Conservation (phyloP, 768 basidiomycete species). For the Suillus hirtellus region DNA sequence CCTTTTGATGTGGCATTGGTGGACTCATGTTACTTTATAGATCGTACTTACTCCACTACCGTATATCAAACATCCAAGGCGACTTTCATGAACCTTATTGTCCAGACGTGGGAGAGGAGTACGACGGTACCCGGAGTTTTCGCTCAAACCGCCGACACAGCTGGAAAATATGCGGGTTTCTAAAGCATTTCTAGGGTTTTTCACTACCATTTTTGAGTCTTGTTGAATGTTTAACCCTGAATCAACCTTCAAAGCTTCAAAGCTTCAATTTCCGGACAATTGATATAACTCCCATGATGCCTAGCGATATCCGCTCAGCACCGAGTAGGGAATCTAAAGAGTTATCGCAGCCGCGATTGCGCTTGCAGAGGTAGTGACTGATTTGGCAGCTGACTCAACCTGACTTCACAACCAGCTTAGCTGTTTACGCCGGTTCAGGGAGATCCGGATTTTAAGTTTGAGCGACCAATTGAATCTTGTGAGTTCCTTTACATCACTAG, state of each 20-base stretch:
- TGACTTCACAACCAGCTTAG: background rate
- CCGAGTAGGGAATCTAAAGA: background rate
- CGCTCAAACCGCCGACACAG: background rate
- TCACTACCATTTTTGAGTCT: background rate
- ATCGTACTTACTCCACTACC: slow-evolving; percentile 12
- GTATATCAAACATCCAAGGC: background rate
- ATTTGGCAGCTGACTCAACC: background rate
- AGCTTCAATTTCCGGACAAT: slow-evolving; percentile 8
- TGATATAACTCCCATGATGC: background rate
- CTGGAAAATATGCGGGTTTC: background rate
- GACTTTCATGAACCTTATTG: background rate
- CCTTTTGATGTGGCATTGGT: background rate
- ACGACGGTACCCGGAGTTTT: background rate
- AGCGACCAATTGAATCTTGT: background rate
- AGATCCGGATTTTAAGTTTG: slow-evolving; percentile 2
- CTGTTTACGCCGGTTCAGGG: background rate
- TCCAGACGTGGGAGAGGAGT: background rate
- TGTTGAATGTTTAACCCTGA: slow-evolving; percentile 2
- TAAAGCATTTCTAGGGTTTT: background rate
- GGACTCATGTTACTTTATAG: slow-evolving; percentile 8
- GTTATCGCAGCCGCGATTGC: background rate
- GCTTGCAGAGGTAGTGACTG: background rate
- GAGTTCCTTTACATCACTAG: slow-evolving; percentile 3
- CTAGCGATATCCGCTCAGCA: background rate
- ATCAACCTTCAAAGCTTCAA: slow-evolving; percentile 1